A percentile compares a stretch with the other conserved stretches of the same genome.
These are phyloP conservation scores for Cucumis hystrix DNA, from an alignment of 306 rosid genomes.

Conservation along the genomic window DNA sequence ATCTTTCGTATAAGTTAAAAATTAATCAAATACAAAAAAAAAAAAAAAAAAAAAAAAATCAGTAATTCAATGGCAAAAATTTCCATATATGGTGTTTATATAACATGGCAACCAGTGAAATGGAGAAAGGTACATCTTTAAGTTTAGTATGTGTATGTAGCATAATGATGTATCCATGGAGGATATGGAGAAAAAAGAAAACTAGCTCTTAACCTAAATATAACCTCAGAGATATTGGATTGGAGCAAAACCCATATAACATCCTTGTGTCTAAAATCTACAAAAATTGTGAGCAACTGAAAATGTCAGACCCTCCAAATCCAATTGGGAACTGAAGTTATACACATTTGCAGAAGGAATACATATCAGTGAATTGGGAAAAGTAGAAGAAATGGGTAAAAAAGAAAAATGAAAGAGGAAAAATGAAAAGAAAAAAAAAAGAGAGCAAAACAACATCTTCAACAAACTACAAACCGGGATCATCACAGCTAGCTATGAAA, in stretches of 20 bases:
- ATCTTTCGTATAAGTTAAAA: no score
- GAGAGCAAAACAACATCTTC: conserved; percentile 3
- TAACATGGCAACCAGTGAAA: conserved; percentile 31
- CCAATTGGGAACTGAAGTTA: conserved; percentile 19
- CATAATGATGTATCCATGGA: conserved; percentile 5
- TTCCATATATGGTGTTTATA: conserved; percentile 36
- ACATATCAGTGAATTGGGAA: conserved; percentile 22
- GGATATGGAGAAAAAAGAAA: conserved; percentile 6
- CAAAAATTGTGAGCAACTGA: conserved; percentile 25
- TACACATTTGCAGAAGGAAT: conserved; percentile 57
- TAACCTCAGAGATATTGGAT: conserved; percentile 9
- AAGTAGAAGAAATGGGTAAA: conserved; percentile 20
- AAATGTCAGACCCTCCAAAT: conserved; percentile 21
- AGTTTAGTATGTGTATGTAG: not conserved
- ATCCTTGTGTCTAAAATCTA: conserved; percentile 24
- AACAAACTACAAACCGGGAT: not conserved
- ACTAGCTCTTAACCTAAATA: conserved; percentile 29
- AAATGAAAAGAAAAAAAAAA: not conserved
- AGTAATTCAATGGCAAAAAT: conserved; percentile 25
- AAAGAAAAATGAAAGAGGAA: not conserved
- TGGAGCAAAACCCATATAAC: conserved; percentile 18
- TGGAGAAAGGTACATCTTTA: not conserved
- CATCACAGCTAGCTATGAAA: not conserved
- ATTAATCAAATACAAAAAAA: not conserved
- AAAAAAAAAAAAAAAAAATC: not conserved